Percentiles rank a stretch among this genome's conserved stretches.
Evolutionary conservation across 257 asterid species (phyloP).

Genomic region (Scutellaria barbata): DNA sequence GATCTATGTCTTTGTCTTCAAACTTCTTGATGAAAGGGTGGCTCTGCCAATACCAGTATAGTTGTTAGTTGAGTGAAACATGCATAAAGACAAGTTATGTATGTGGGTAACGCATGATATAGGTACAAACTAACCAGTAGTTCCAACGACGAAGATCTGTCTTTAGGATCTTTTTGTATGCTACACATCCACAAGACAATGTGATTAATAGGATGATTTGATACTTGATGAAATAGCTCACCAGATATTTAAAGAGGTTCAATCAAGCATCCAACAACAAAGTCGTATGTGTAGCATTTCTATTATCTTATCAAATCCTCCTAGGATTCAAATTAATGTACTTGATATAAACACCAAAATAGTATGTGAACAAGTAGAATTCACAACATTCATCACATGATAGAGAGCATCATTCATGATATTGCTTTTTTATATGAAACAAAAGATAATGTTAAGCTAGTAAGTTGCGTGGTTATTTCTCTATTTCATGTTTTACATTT

Average conservation of each 20-base stretch:
- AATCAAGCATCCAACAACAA: too few species aligned
- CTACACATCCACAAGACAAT: slow-evolving; percentile 51
- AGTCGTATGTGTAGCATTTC: too few species aligned
- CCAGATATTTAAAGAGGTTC: too few species aligned
- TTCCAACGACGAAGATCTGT: slow-evolving; percentile 82
- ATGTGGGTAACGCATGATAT: background rate
- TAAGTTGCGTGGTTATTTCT: background rate
- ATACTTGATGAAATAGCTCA: slow-evolving; percentile 12
- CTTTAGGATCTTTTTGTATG: slow-evolving; percentile 92
- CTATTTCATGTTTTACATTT: background rate
- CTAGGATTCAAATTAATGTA: too few species aligned
- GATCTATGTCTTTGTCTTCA: slow-evolving; percentile 92
- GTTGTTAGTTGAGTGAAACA: slow-evolving; percentile 18
- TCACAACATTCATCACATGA: background rate
- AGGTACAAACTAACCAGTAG: slow-evolving; percentile 67
- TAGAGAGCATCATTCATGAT: background rate
- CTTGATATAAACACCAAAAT: background rate
- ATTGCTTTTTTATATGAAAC: background rate
- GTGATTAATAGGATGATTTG: background rate
- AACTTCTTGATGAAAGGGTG: slow-evolving; percentile 93
- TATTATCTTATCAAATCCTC: too few species aligned
- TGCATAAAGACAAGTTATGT: background rate
- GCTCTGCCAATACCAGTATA: slow-evolving; percentile 52
- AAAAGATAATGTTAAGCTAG: too few species aligned
- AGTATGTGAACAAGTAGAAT: background rate